These are phyloP conservation scores for peach (Prunus persica) DNA, from an alignment of 306 rosid genomes.

Conservation along the genomic window DNA sequence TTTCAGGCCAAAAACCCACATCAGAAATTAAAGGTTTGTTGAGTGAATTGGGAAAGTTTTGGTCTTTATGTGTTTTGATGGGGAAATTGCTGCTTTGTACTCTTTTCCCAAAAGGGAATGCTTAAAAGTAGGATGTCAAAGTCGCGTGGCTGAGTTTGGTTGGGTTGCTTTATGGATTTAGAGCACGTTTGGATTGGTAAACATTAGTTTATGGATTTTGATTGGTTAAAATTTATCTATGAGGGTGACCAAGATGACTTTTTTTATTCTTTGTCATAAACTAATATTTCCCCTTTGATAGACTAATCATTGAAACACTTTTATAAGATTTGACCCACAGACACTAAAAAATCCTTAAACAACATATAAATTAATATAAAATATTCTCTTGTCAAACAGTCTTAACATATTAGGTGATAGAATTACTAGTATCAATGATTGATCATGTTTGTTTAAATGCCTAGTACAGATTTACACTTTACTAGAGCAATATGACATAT, in stretches of 20 bases:
- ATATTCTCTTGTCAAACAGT: too few species aligned
- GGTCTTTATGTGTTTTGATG: not conserved
- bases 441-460: not conserved
- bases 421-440: too few species aligned
- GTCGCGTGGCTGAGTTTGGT: not conserved
- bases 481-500: not conserved
- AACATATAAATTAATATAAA: too few species aligned
- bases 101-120: not conserved
- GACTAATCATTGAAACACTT: not conserved
- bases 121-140: not conserved
- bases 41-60: not conserved
- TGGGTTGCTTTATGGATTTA: too few species aligned
- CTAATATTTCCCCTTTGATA: not conserved
- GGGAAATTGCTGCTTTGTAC: not conserved
- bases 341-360: too few species aligned
- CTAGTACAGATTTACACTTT: not conserved
- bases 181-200: not conserved
- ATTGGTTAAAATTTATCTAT: not conserved
- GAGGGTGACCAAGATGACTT: not conserved
- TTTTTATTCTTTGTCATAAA: not conserved
- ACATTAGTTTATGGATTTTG: not conserved
- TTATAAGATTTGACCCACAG: not conserved
- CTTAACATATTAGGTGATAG: too few species aligned
- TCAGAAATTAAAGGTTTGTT: not conserved
- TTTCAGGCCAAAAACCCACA: slow-evolving; percentile 9